phyloP scores from a whole-genome alignment of 805 yeast species.

The Tetrapisispora phaffii region DNA sequence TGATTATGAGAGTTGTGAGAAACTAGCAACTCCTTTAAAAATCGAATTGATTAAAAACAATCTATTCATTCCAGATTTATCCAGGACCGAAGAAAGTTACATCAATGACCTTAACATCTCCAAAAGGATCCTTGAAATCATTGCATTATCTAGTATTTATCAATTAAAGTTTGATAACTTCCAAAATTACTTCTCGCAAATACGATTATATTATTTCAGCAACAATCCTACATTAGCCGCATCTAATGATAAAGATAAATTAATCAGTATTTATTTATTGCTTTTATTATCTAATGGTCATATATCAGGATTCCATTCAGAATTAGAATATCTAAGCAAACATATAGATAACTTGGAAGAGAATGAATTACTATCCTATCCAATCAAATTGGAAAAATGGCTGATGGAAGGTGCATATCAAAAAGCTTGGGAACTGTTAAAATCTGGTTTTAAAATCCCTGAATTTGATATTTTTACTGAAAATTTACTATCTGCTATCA shows the following conservation, averaged over 20 bases:
- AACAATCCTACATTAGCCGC: constrained; percentile 28
- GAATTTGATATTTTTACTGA: constrained; percentile 75
- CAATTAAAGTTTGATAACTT: constrained; percentile 52
- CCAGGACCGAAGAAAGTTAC: constrained; percentile 27
- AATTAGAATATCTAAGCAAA: constrained; percentile 62
- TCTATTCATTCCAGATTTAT: constrained; percentile 56
- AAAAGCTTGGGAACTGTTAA: constrained; percentile 71
- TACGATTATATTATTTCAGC: constrained; percentile 63
- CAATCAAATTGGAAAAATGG: constrained; percentile 83
- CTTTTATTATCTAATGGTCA: constrained; percentile 73
- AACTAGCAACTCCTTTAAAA: constrained; percentile 61
- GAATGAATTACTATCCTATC: constrained; percentile 68
- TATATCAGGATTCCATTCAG: constrained; percentile 82
- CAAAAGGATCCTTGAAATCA: constrained; percentile 77
- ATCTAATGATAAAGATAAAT: constrained; percentile 58
- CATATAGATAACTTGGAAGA: constrained; percentile 39
- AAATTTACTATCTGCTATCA: constrained; percentile 65
- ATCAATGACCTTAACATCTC: constrained; percentile 66
- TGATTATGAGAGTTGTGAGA: constrained; percentile 51
- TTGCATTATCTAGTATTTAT: constrained; percentile 71
- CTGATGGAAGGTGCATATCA: constrained; percentile 95
- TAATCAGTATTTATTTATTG: constrained; percentile 67
- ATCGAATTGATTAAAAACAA: constrained; percentile 69
- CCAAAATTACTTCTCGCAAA: constrained; percentile 60
- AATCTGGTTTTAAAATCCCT: constrained; percentile 35